Base-by-base conservation (phyloP, 1,284 basidiomycete species). In the Ceratobasidium papillatum region DNA sequence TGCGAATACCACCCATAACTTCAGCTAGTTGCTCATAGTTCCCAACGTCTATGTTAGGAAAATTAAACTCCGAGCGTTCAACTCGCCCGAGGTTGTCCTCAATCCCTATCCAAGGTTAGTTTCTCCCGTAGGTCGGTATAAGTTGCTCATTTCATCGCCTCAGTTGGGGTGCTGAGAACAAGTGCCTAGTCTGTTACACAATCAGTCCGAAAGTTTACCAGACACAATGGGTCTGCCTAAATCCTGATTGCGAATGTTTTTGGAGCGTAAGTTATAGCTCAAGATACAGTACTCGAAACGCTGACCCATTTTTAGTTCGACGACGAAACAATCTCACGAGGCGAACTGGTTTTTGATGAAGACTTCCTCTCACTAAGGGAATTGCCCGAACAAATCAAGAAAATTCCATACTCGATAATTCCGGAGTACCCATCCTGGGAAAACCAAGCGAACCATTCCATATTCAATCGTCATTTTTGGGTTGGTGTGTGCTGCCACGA, bases 381-480 rank as follows among this genome's bases (percentile, higher is more conserved):
- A 3, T 34, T 73, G n/a, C 69, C 69, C 2, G 47, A 52, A 36
- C 69, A 73, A 36, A 58, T 73, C 1, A 27, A 63, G 22, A 63
- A 8, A 30, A 54, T 73, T 9, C 69, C 69, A 1, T 73, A 73
- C 22, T 49, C 69, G 22, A 73, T 63, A 22, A 25, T 73, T 22
- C 69, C 69, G 22, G 69, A 73, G 45, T 63, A 73, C 17, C 69
- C 69, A 22, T 19, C 30, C 30, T 73, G 69, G 69, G 56, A 73
- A 45, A 3, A 43, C n/a, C 58, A 59, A 43, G 59, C 43, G n/a
- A 61, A 72, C 22, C 45, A 47, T 17, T 73, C 69, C 19, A 73
- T 73, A 12, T 73, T 73, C 47, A 73, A 73, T n/a, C 69, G 69
- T n/a, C 30, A 63, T 19, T 73, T 62, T 47, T 73, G 69, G 69